Evolutionary conservation across 257 asterid genomes (phyloP).

Genomic region (Ligustrum vulgare): DNA sequence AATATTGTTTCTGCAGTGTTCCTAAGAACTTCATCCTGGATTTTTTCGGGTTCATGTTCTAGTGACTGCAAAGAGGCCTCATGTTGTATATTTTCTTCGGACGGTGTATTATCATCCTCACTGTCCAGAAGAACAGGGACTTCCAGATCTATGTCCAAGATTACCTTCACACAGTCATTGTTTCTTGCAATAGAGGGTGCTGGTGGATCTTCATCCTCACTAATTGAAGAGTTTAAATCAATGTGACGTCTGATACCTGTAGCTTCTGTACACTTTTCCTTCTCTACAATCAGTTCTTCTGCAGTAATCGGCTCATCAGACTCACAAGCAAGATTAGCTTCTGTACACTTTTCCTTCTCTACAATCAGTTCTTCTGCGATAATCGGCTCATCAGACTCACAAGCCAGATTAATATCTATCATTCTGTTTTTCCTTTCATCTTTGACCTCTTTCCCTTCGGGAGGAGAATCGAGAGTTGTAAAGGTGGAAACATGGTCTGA

Average conservation of each 20-base stretch:
- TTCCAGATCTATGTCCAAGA: conserved; percentile 72
- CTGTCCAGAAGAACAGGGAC: conserved; percentile 48
- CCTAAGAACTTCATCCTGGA: conserved; percentile 50
- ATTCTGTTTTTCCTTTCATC: conserved; percentile 39
- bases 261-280: conserved; percentile 27
- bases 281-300: conserved; percentile 38
- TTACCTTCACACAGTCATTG: conserved; percentile 26
- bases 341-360: conserved; percentile 34
- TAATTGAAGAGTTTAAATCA: conserved; percentile 70
- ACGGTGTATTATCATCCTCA: conserved; percentile 40
- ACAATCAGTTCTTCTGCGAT: conserved; percentile 32
- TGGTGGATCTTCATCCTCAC: conserved; percentile 60
- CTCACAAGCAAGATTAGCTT: conserved; percentile 52
- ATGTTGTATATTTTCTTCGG: conserved; percentile 25
- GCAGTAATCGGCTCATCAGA: conserved; percentile 44
- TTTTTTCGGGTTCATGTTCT: conserved; percentile 31
- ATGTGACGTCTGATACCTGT: conserved; percentile 37
- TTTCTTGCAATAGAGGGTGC: conserved; percentile 47
- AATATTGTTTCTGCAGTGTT: conserved; percentile 71
- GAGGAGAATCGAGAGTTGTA: conserved; percentile 23
- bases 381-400: conserved; percentile 52
- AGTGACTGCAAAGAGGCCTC: conserved; percentile 25
- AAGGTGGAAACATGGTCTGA: conserved; percentile 38
- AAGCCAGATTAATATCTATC: conserved; percentile 81
- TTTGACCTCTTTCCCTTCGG: conserved; percentile 24